Conservation (phyloP, 768 basidiomycete species). For the Leccinum boreale region DNA sequence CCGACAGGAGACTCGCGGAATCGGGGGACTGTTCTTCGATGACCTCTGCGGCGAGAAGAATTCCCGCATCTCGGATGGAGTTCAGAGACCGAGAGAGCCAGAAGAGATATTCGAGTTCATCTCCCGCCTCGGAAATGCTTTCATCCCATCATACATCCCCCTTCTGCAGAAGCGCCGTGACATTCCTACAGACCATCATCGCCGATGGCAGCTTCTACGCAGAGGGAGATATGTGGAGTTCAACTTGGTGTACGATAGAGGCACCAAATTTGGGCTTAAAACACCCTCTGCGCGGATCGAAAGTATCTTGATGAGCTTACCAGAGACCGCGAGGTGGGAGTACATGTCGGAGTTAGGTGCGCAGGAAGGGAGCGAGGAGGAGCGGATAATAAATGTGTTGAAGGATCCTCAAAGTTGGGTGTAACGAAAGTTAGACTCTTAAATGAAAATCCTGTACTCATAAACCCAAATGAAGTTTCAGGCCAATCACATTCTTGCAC, state of each 20-base stretch:
- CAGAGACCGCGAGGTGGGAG: constrained; percentile 87
- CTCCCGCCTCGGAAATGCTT: constrained; percentile 68
- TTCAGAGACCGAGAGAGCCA: constrained; percentile 50
- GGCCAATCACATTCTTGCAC: neutral
- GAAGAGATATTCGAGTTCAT: constrained; percentile 79
- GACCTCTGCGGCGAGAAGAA: constrained; percentile 74
- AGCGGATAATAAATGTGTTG: constrained; percentile 56
- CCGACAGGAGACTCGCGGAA: constrained; percentile 77
- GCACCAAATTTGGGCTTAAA: constrained; percentile 83
- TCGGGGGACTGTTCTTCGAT: constrained; percentile 97
- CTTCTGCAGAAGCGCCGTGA: constrained; percentile 65
- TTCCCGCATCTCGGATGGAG: constrained; percentile 47
- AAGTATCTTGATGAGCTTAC: constrained; percentile 87
- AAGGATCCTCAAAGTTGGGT: constrained; percentile 67
- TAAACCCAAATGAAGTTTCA: neutral
- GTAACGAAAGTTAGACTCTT: neutral
- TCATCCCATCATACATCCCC: constrained; percentile 88
- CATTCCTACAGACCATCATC: constrained; percentile 59
- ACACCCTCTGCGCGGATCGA: constrained; percentile 86
- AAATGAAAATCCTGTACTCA: too few relatives aligned
- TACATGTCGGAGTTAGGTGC: constrained; percentile 76
- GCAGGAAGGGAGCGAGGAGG: constrained; percentile 63
- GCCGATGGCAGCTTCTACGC: constrained; percentile 91
- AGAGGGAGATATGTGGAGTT: constrained; percentile 95
- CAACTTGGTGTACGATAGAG: constrained; percentile 82